Evolutionary conservation across 2,329 filamentous ascomycete species (phyloP), one percentile per base, ranked within the genome.

Genomic region (Metarhizium humberi): DNA sequence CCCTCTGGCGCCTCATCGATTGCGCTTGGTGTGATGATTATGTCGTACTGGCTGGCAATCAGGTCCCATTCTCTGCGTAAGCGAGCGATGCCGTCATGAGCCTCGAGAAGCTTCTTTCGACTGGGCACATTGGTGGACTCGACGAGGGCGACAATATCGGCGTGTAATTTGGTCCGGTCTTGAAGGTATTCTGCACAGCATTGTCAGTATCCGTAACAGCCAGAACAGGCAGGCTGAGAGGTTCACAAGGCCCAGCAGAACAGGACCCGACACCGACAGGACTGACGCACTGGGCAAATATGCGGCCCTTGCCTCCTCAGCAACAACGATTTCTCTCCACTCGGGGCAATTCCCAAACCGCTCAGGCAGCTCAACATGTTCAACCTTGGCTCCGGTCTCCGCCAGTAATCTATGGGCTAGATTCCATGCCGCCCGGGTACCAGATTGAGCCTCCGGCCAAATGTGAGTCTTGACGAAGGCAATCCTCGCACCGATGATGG

Each of bases 1-100:
- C 82, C 83, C 1, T 75, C 55, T 0, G 84, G 82, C 0, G 84
- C 84, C 59, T 84, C 82, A 54, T 83, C 84, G 0, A 76, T 62
- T 0, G 78, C 79, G 60, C 81, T 85, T 0, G 84, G 83, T 0
- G 75, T 78, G 10, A 87, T 59, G 0, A 86, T 71, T 0, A 79
- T 80, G 14, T 73, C 76, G 56, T 84, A 86, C 16, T 67, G 63
- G 1, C 67, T 66, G 0, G 76, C 73, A 4, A 86, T 72, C 2
- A 65, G 69, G 60, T 87, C 84, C 4, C 81, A 74, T 18, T 74
- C 69, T 0, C 81, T 80, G 34, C 84, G 68, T 16, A 82, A 68
- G 0, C 71, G 71, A 0, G 81, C 78, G 18, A 81, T 73, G 1
- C 70, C 69, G 59, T 87, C 82, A 46, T 80, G 62, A 0, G 80